A percentile compares a stretch with the other conserved stretches of the same genome.
Evolutionary conservation across 2,329 filamentous ascomycete species (phyloP).

Genomic region (Aulographum hederae): DNA sequence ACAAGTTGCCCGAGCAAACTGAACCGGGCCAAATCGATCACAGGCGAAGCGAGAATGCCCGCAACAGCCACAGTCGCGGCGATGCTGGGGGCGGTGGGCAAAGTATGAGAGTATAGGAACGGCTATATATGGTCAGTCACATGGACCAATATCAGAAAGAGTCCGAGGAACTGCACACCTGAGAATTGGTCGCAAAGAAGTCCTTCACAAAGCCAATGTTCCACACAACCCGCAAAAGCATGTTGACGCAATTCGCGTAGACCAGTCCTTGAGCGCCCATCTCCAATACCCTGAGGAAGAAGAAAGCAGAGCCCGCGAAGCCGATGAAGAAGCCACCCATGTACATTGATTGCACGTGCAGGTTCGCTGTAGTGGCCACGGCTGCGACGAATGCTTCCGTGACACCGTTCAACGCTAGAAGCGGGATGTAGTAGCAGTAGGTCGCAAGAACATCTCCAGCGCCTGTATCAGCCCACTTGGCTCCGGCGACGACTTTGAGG

Average conservation of each 20-base stretch:
- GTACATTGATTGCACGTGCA: slow-evolving; percentile 62
- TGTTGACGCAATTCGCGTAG: slow-evolving; percentile 75
- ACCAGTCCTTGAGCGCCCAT: slow-evolving; percentile 69
- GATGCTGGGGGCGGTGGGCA: too few species aligned
- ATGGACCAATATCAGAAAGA: too few species aligned
- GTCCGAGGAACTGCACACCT: too few species aligned
- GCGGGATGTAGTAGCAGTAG: slow-evolving; percentile 87
- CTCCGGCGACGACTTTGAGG: slow-evolving; percentile 58
- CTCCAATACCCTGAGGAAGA: slow-evolving; percentile 50
- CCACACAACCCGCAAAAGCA: slow-evolving; percentile 71
- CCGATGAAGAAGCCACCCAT: slow-evolving; percentile 67
- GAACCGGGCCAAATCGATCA: too few species aligned
- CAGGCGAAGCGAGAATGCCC: too few species aligned
- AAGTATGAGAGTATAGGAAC: too few species aligned
- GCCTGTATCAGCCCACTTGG: slow-evolving; percentile 54
- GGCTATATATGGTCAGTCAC: too few species aligned
- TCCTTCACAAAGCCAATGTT: slow-evolving; percentile 51
- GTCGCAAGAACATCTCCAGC: slow-evolving; percentile 55
- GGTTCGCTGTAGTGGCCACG: slow-evolving; percentile 56
- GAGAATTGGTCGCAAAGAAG: slow-evolving; percentile 40
- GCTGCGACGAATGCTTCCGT: slow-evolving; percentile 85
- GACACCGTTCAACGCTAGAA: slow-evolving; percentile 81
- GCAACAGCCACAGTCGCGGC: too few species aligned
- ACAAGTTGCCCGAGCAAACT: too few species aligned
- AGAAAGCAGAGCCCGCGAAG: slow-evolving; percentile 57